A percentile compares a stretch with the other conserved stretches of the same genome.
Conservation (phyloP, 169 alveolate genomes). For the Sarcocystis neurona region DNA sequence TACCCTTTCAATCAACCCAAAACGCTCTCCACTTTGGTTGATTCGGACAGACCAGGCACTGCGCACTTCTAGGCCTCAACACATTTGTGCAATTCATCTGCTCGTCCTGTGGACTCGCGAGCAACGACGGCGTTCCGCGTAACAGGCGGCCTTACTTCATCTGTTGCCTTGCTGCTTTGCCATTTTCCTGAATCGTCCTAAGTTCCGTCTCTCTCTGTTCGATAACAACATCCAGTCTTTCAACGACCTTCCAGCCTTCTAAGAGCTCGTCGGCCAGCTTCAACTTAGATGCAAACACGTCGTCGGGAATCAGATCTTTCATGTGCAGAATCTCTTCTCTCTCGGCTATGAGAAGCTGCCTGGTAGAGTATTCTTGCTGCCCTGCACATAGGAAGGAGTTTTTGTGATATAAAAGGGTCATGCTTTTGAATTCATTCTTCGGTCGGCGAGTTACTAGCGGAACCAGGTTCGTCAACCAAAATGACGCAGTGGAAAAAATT, state of each 20-base stretch:
- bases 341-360: not conserved
- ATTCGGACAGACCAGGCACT: no score
- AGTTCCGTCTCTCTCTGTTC: conserved; percentile 1
- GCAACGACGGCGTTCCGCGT: not conserved
- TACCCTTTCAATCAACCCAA: no score
- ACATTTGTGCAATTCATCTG: no score
- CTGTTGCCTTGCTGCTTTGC: not conserved
- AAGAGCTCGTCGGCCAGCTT: not conserved
- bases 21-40: no score
- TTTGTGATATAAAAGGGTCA: not conserved
- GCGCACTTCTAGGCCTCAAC: no score
- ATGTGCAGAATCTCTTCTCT: not conserved
- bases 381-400: no score
- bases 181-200: not conserved
- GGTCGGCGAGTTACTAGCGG: not conserved
- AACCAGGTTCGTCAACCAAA: not conserved
- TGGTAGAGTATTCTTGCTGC: no score
- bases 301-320: not conserved
- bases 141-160: no score
- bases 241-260: not conserved
- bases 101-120: not conserved
- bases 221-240: not conserved
- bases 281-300: not conserved
- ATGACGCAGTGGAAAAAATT: no score
- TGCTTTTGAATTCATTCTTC: not conserved